Evolutionary conservation across 2,329 filamentous ascomycete genomes (phyloP), one percentile per base, ranked within the genome.

Genomic region (Curvularia hawaiiensis): DNA sequence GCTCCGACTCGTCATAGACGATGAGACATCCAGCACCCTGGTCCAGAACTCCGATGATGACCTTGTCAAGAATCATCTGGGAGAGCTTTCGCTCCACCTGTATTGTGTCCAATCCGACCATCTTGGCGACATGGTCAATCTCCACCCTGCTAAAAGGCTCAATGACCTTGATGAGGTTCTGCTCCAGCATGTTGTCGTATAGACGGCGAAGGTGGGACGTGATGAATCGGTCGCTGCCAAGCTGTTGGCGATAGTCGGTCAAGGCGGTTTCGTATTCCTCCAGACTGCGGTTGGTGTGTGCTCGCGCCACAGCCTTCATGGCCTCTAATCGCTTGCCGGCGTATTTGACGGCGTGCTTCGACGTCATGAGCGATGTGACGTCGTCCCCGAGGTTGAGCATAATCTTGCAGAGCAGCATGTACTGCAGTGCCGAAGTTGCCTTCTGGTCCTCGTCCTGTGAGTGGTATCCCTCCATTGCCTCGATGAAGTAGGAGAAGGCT

Each of bases 371-470:
- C 74, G 90, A 88, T 80, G 94, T 96, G 77, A 99, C 94, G 77
- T 99, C 96, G 82, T 98, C 93, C 65, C 88, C 92, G 40, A 96
- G 84, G 80, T 99, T 99, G 68, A 99, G 85, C 96, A 99, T 99
- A 78, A 99, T 95, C 83, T 99, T 99, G 88, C 95, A 98, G 35
- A 99, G 88, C 53, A 99, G 86, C 95, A 99, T 99, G 84, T 99
- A 99, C 82, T 99, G 95, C 65, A 99, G 83, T 11, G 95, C 92
- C 12, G 94, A 91, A n/a, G 94, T 96, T n/a, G 96, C 95, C 79
- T 93, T 92, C 63, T 84, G 81, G 39, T 88, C 82, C 75, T 97
- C 92, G 67, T 99, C 95, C 77, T 96, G 92, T 46, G 89, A 89
- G 79, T 95, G 92, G 79, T 98, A 99, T 59, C 95, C 95, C 76